phyloP scores from a whole-genome alignment of 805 yeast genomes.

The Wickerhamomyces rabaulensis region DNA sequence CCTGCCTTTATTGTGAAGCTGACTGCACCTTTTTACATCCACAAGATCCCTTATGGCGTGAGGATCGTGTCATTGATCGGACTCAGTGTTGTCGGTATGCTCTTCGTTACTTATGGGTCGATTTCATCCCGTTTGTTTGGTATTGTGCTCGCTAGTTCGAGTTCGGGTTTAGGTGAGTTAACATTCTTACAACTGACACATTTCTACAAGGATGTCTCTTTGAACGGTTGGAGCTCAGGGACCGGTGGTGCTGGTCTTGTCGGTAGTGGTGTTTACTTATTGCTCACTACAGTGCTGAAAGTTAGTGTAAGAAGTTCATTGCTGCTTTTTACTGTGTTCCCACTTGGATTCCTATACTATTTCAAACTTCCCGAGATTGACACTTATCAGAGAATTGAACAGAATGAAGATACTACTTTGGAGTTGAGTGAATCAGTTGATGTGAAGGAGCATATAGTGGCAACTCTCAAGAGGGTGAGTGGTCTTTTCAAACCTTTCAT shows the following conservation, averaged over 20 bases:
- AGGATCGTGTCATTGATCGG: slow-evolving; percentile 52
- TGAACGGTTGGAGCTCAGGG: slow-evolving; percentile 89
- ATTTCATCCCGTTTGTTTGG: slow-evolving; percentile 52
- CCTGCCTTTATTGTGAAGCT: slow-evolving; percentile 76
- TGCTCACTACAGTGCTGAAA: slow-evolving; percentile 64
- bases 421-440: background rate
- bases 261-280: slow-evolving; percentile 70
- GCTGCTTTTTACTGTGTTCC: slow-evolving; percentile 51
- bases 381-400: slow-evolving; percentile 6
- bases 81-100: slow-evolving; percentile 71
- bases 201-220: slow-evolving; percentile 51
- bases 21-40: slow-evolving; percentile 75
- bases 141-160: slow-evolving; percentile 69
- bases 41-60: slow-evolving; percentile 48
- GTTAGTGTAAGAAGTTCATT: slow-evolving; percentile 51
- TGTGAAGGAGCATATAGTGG: background rate
- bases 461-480: slow-evolving; percentile 29
- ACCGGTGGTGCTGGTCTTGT: slow-evolving; percentile 94
- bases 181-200: slow-evolving; percentile 88
- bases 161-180: slow-evolving; percentile 88
- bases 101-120: slow-evolving; percentile 38
- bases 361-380: slow-evolving; percentile 22
- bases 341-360: slow-evolving; percentile 43
- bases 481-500: slow-evolving; percentile 61
- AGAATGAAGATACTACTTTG: background rate